These are phyloP conservation scores for Geotrichum reessii DNA, from an alignment of 1,139 yeast species.

Conservation along the genomic window DNA sequence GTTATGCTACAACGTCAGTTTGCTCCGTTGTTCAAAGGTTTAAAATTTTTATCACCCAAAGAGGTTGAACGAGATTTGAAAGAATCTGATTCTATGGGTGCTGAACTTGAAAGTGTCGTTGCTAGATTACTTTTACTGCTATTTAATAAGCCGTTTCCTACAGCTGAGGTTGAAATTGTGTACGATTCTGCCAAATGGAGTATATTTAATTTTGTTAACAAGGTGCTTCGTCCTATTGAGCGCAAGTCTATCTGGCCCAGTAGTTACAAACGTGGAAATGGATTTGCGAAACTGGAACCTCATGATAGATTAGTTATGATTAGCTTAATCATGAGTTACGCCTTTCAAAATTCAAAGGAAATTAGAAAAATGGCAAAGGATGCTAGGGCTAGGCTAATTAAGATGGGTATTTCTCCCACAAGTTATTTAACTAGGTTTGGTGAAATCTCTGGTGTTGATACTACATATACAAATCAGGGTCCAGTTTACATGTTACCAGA, in stretches of 20 bases:
- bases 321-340: background rate
- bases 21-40: conserved; percentile 32
- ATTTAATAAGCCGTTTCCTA: conserved; percentile 27
- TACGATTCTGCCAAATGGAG: background rate
- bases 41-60: conserved; percentile 37
- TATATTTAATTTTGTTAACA: background rate
- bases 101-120: conserved; percentile 33
- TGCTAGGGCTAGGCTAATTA: conserved; percentile 3
- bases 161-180: background rate
- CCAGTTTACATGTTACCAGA: background rate
- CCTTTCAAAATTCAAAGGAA: conserved; percentile 2
- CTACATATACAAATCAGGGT: background rate
- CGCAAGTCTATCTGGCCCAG: conserved; percentile 1
- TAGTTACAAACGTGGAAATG: background rate
- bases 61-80: conserved; percentile 38
- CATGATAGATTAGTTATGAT: conserved; percentile 7
- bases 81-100: conserved; percentile 25
- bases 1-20: conserved; percentile 36
- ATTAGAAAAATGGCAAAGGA: background rate
- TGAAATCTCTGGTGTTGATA: background rate
- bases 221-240: background rate
- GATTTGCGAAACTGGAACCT: background rate
- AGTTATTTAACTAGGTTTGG: conserved; percentile 3
- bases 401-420: conserved; percentile 4
- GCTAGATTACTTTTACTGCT: conserved; percentile 36